Conservation (phyloP, 352 stramenopile genomes). For the Pythium aphanidermatum region DNA sequence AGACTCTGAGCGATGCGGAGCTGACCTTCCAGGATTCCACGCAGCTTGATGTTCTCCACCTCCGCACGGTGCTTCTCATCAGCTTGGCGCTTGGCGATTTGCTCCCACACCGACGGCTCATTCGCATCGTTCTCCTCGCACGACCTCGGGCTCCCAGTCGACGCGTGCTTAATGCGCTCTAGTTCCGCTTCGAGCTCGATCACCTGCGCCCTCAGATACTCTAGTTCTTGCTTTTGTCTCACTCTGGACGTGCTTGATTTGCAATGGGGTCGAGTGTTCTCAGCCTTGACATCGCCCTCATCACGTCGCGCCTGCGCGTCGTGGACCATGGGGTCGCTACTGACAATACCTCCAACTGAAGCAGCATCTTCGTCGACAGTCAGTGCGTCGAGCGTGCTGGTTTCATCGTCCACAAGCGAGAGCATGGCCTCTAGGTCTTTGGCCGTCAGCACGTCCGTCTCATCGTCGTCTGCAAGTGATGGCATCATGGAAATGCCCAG, state of each 20-base stretch:
- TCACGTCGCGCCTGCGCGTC: background rate
- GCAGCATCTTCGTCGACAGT: too few relatives aligned
- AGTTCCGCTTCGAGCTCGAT: conserved; percentile 1
- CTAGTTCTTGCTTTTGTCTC: background rate
- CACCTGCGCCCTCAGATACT: conserved; percentile 1
- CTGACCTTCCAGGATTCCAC: conserved; percentile 41
- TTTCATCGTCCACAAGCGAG: too few relatives aligned
- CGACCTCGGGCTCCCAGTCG: background rate
- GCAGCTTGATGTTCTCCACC: conserved; percentile 52
- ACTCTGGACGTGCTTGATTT: background rate
- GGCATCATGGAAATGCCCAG: too few relatives aligned
- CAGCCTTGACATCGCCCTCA: background rate
- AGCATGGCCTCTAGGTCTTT: too few relatives aligned
- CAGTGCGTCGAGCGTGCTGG: too few relatives aligned
- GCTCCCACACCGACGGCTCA: conserved; percentile 29
- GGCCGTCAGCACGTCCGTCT: too few relatives aligned
- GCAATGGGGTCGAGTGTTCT: background rate
- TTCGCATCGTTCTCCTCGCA: background rate
- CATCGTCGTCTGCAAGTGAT: too few relatives aligned
- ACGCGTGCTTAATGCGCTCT: background rate
- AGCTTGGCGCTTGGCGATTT: conserved; percentile 44
- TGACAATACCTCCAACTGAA: too few relatives aligned
- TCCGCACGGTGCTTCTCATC: conserved; percentile 42
- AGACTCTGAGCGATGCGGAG: conserved; percentile 48
- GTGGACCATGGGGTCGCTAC: too few relatives aligned